Base-by-base conservation (phyloP, 208 protist species). In the Leishmania tropica region DNA sequence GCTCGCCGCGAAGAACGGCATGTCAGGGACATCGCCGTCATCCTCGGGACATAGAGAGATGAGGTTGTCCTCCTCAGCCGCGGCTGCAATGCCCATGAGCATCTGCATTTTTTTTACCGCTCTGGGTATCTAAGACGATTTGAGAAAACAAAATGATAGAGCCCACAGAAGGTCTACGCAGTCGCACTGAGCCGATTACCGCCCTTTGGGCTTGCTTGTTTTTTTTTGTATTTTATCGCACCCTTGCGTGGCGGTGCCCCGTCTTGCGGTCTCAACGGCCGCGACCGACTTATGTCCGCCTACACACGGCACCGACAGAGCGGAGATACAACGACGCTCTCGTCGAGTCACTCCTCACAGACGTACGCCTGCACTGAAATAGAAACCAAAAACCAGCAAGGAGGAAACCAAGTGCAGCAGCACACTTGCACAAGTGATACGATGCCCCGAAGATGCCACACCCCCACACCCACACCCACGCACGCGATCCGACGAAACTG, bases 1-100 rank as follows among this genome's bases (percentile, higher is more conserved):
- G 75, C 88, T 92, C 28, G 84, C 82, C 81, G 96, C 94, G 73
- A 97, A 97, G 65, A 83, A 95, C 15, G 94, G 93, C 81, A 97
- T 89, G 64, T 88, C 85, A 24, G 87, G 85, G 56, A 88, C 83
- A 35, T 91, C 83, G 31, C 85, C 84, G 70, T 80, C 85, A 72
- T 87, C 80, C 45, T 87, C 84, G 47, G 42, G 87, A 35, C 76
- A 84, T 58, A 91, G 83, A 67, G 81, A 88, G 28, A 83, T 79
- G 60, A 81, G 74, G 54, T 83, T 80, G 15, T 82, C 83, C 82
- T 73, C 76, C 8, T 78, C 85, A 19, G 72, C 45, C 21, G 58
- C 19, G 2, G 72, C 83, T 24, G 40, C 35, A 1, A 83, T 21
- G 40, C 82, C 76, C 79, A 78, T 76, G n/a, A 80, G 51, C 84